These are phyloP conservation scores for Fusarium coicis DNA, from an alignment of 2,329 filamentous ascomycete species.

Conservation along the genomic window DNA sequence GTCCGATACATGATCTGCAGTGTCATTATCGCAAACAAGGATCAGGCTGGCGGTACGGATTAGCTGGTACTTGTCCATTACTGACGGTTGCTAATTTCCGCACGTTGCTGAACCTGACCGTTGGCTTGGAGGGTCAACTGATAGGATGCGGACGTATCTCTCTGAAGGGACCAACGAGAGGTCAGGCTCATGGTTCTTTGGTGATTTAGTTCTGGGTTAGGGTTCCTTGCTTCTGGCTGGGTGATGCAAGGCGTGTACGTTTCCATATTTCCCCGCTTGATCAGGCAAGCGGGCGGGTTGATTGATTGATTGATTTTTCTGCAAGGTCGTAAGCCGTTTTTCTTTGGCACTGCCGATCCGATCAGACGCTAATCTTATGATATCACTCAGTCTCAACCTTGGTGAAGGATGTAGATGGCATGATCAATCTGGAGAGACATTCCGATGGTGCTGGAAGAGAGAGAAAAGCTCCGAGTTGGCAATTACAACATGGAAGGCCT, in stretches of 20 bases:
- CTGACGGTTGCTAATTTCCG: neutral
- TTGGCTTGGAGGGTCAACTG: neutral
- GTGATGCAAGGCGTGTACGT: constrained; percentile 16
- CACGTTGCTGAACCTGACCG: neutral
- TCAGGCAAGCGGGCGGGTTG: constrained; percentile 1
- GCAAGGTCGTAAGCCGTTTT: constrained; percentile 27
- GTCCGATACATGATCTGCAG: constrained; percentile 32
- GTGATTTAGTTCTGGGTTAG: neutral
- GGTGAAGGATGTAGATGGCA: neutral
- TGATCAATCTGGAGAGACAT: neutral
- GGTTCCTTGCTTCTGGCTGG: constrained; percentile 1
- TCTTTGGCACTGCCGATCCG: constrained; percentile 38
- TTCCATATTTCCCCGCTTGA: constrained; percentile 25
- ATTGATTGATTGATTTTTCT: constrained; percentile 13
- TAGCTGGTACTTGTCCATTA: neutral
- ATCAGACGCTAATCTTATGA: constrained; percentile 24
- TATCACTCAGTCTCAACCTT: neutral
- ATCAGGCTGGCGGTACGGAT: neutral
- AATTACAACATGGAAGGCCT: neutral
- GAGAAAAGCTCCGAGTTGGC: neutral
- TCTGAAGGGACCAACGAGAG: neutral
- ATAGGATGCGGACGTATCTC: neutral
- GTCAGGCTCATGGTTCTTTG: constrained; percentile 5
- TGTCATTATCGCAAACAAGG: constrained; percentile 15
- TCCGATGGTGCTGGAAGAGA: neutral